Percentiles rank a stretch among this genome's conserved stretches.
These are phyloP conservation scores for Oidium heveae DNA, from an alignment of 2,329 filamentous ascomycete species.

Conservation along the genomic window DNA sequence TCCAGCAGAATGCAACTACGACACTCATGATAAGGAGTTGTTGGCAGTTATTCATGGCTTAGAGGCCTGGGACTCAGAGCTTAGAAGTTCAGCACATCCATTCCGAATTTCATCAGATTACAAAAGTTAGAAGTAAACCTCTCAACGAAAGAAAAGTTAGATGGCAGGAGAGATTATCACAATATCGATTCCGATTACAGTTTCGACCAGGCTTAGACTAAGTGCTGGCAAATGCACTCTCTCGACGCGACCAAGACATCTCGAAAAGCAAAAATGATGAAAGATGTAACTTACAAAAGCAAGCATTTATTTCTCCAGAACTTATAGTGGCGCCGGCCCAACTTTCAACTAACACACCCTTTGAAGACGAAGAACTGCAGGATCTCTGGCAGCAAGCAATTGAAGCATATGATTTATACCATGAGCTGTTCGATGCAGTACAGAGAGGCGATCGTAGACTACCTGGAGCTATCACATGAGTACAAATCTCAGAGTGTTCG, in stretches of 20 bases:
- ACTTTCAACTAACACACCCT: background rate
- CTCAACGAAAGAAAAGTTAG: background rate
- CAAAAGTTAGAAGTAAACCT: background rate
- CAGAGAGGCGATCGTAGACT: background rate
- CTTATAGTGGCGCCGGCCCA: background rate
- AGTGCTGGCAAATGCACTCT: background rate
- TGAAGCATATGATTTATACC: background rate
- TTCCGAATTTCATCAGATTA: background rate
- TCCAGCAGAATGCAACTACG: background rate
- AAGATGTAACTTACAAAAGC: background rate
- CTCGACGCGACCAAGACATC: background rate
- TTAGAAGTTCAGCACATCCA: background rate
- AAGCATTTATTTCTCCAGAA: background rate
- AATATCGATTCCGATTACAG: background rate
- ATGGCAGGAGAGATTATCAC: background rate
- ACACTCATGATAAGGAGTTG: background rate
- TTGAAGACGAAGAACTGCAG: background rate
- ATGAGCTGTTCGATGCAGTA: background rate
- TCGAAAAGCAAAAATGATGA: background rate
- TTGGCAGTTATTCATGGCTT: background rate
- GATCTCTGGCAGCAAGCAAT: background rate
- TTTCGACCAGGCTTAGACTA: background rate
- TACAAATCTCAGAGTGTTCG: background rate
- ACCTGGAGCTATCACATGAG: background rate
- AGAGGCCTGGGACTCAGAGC: background rate